These are phyloP conservation scores for Citeromyces hawaiiensis DNA, from an alignment of 1,139 yeast genomes.

Conservation along the genomic window DNA sequence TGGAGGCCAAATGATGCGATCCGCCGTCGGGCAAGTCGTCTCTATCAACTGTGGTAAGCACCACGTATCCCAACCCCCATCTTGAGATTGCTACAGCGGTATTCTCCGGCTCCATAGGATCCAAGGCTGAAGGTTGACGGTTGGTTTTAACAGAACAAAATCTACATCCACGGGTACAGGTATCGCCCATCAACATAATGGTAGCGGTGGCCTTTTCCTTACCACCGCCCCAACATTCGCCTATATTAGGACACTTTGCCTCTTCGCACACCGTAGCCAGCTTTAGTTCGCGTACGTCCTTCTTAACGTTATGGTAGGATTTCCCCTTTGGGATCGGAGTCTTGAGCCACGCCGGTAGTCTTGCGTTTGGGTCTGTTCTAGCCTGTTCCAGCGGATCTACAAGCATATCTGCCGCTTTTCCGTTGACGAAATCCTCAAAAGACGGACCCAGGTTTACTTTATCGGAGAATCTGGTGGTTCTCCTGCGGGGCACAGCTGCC, in stretches of 20 bases:
- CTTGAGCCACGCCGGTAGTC: conserved; percentile 88
- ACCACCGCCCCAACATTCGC: conserved; percentile 99
- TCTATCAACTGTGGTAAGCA: conserved; percentile 93
- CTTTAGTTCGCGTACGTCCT: conserved; percentile 79
- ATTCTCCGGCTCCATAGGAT: conserved; percentile 93
- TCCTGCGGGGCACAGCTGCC: conserved; percentile 20
- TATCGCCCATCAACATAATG: conserved; percentile 95
- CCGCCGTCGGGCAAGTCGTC: conserved; percentile 95
- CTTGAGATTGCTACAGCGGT: conserved; percentile 95
- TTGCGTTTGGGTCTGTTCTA: conserved; percentile 40
- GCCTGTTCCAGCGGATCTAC: conserved; percentile 64
- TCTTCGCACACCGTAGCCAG: conserved; percentile 96
- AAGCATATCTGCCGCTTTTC: conserved; percentile 56
- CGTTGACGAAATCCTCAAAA: conserved; percentile 80
- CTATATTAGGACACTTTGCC: conserved; percentile 96
- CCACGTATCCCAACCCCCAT: conserved; percentile 99
- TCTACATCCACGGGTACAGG: conserved; percentile 97
- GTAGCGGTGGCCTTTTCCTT: conserved; percentile 98
- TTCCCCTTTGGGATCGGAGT: conserved; percentile 93
- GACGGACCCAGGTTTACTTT: conserved; percentile 77
- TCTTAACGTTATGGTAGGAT: conserved; percentile 65
- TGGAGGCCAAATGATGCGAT: conserved; percentile 77
- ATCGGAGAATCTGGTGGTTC: conserved; percentile 56
- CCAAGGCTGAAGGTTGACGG: conserved; percentile 77
- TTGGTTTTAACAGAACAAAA: conserved; percentile 95